phyloP scores from a whole-genome alignment of 1,139 yeast genomes.

The Suhomyces coccinellae region DNA sequence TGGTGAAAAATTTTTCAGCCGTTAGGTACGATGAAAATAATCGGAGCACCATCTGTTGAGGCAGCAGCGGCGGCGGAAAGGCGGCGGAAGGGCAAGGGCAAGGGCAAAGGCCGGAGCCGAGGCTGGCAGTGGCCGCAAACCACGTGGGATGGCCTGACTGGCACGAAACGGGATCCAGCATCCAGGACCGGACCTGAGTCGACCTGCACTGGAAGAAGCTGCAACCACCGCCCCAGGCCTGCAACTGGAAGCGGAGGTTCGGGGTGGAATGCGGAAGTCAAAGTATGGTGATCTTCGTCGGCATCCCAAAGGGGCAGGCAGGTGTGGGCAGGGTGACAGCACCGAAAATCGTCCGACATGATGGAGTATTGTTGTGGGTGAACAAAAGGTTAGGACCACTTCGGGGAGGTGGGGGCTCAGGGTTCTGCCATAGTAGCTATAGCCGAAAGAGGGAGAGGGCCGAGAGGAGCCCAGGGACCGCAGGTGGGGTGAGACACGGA shows the following conservation, averaged over 20 bases:
- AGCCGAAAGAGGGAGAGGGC: slow-evolving; percentile 1
- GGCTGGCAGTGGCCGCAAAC: too few relatives aligned
- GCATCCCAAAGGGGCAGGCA: neutral
- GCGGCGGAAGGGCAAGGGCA: neutral
- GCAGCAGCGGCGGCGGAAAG: too few relatives aligned
- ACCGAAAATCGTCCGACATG: neutral
- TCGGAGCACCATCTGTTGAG: too few relatives aligned
- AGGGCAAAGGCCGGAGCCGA: too few relatives aligned
- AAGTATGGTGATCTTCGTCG: neutral
- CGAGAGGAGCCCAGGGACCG: neutral
- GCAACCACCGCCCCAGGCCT: too few relatives aligned
- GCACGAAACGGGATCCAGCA: too few relatives aligned
- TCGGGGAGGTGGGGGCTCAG: neutral
- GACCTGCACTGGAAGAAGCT: too few relatives aligned
- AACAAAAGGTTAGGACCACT: neutral
- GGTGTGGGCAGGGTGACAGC: neutral
- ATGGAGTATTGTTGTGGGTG: neutral
- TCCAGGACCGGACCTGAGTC: too few relatives aligned
- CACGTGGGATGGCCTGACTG: too few relatives aligned
- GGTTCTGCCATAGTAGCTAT: slow-evolving; percentile 2
- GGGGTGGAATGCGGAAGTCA: too few relatives aligned
- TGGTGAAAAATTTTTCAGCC: slow-evolving; percentile 1
- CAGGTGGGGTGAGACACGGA: neutral
- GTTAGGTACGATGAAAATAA: neutral
- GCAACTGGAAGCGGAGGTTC: too few relatives aligned